Base-by-base conservation (phyloP, 306 rosid genomes). In the Clitoria ternatea region DNA sequence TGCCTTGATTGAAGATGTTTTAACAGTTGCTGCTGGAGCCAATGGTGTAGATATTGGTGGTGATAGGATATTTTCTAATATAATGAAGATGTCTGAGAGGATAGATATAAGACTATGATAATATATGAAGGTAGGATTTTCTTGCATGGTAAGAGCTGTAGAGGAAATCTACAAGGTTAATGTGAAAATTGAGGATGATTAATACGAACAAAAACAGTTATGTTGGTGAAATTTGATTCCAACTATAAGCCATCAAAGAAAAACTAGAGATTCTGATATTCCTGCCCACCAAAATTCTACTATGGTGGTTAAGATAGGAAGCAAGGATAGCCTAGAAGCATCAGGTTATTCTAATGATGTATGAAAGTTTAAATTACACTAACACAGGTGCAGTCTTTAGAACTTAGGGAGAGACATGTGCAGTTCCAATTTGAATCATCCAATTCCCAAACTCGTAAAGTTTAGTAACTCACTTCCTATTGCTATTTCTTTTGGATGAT, bases 1-100 rank as follows among this genome's bases (percentile, higher is more conserved):
- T 65, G 88, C 82, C 5, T 72, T 92, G 64, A 82, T 88, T 20
- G 89, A 86, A 79, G 96, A 89, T 68, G 61, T 92, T 64, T 47
- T 84, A 32, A 30, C 81, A 66, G 86, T 92, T 57, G 96, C 90
- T 42, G 81, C 89, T 11, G 96, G 98, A 60, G 85, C 89, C 15
- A 70, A 60, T 0, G 88, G 90, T 14, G 62, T 20, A 64, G 82
- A 83, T 56, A 80, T 90, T 30, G 91, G 96, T 39, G 91, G 96
- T 14, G 96, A 92, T 70, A 79, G 48, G 70, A 88, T 92, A 69
- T 76, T 80, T 82, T 92, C 92, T 0, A 85, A 92, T 63, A 84
- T 89, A 70, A 37, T 78, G 40, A 75, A 66, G 66, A 80, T 81
- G 45, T 81, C 95, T 6, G 72, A 86, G 72, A 84, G 80, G 66